phyloP scores from a whole-genome alignment of 768 basidiomycete genomes.

The Calocybe gangraenosa region DNA sequence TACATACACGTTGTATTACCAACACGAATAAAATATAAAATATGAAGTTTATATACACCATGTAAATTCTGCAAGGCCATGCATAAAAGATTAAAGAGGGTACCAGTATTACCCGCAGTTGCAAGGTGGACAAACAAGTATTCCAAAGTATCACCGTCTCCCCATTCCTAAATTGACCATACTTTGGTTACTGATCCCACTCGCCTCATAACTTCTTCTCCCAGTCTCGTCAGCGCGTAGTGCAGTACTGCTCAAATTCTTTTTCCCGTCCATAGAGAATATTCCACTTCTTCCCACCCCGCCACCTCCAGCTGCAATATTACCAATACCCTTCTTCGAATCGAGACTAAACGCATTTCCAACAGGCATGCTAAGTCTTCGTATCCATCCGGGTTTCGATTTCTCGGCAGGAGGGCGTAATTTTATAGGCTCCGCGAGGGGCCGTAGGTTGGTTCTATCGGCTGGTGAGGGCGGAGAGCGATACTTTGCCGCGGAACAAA shows the following conservation, averaged over 20 bases:
- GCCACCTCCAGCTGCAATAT: conserved; percentile 15
- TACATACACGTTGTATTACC: no score
- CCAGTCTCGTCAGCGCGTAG: conserved; percentile 45
- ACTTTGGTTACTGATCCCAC: conserved; percentile 42
- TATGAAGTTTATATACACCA: background rate
- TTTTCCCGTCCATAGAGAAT: conserved; percentile 45
- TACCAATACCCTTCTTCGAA: conserved; percentile 37
- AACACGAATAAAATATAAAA: background rate
- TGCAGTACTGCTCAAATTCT: conserved; percentile 38
- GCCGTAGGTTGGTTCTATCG: conserved; percentile 31
- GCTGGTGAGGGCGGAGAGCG: conserved; percentile 25
- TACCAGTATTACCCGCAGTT: no score
- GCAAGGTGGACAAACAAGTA: no score
- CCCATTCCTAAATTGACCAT: conserved; percentile 41
- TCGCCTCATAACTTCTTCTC: conserved; percentile 38
- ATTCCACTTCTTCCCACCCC: conserved; percentile 23
- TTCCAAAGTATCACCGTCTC: conserved; percentile 26
- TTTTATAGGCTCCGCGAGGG: conserved; percentile 37
- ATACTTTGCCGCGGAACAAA: conserved; percentile 60
- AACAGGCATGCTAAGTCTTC: conserved; percentile 73
- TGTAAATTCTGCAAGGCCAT: background rate
- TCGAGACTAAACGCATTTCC: conserved; percentile 57
- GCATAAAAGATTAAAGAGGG: no score
- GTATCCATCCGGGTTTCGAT: conserved; percentile 65
- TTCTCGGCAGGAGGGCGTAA: conserved; percentile 45